Base-by-base conservation (phyloP, 371 early-diverging fungal genomes). In the Lichtheimia ramosa region DNA sequence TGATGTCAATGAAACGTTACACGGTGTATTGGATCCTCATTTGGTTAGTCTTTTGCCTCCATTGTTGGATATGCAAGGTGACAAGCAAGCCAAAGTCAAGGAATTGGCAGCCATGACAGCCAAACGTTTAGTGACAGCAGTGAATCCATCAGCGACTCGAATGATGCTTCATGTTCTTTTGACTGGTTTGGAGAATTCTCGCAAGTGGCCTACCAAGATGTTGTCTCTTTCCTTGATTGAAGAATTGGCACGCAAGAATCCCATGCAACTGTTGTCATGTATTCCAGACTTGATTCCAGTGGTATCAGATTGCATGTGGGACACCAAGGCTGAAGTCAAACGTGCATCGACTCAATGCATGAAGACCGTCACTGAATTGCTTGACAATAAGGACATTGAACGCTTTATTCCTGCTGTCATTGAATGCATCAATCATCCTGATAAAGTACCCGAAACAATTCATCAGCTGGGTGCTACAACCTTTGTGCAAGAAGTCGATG, bases 181-280 rank as follows among this genome's bases (percentile, higher is more conserved):
- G 48, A 82, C 83, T 20, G 79, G 74, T 59, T 80, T 87, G 59
- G 74, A 66, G 55, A 82, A 87, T 69, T 81, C 85, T 43, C 85
- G 83, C 59, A 90, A 91, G 70, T 91, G 91, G 91, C 91, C 89
- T 66, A 85, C 89, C 55, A 86, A 88, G 72, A 82, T 84, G 43
- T 87, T 81, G 21, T 77, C 88, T 40, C 63, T 90, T 56, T 68
- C 83, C 18, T 50, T 86, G 25, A 58, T 91, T 48, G 76, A 69
- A 2, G 71, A 76, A 50, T 59, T 90, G n/a, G 81, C 85, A 52
- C 73, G 79, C 54, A 72, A 69, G 13, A 79, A 84, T 16, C 84
- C 89, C 6, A 74, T 64, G 28, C 83, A 85, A 54, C 79, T 89
- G 54, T 81, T 81, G 46, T 68, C 72, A 40, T 71, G 68, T 41